These are phyloP conservation scores for Nannizziopsis barbatae DNA, from an alignment of 2,329 filamentous ascomycete species.

Conservation along the genomic window DNA sequence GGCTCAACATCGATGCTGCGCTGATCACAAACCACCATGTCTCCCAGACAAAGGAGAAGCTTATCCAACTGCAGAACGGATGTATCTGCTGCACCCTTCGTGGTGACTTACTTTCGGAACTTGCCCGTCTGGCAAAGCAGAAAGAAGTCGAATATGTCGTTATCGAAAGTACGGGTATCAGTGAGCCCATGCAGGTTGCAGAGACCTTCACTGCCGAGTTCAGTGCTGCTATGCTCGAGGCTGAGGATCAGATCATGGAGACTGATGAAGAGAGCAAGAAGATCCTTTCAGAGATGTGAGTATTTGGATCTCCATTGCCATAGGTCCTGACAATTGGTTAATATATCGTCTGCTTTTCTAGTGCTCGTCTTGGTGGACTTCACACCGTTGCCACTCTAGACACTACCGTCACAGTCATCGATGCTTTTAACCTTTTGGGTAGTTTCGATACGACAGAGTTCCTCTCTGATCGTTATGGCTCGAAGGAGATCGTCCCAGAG, in stretches of 20 bases:
- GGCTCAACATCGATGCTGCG: constrained; percentile 55
- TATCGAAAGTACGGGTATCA: constrained; percentile 61
- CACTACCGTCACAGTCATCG: constrained; percentile 47
- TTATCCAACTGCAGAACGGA: constrained; percentile 59
- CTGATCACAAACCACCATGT: constrained; percentile 22
- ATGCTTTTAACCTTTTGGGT: constrained; percentile 60
- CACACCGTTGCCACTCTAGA: constrained; percentile 56
- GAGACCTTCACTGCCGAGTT: constrained; percentile 57
- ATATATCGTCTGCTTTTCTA: constrained; percentile 18
- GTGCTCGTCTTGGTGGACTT: constrained; percentile 50
- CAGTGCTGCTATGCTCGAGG: constrained; percentile 38
- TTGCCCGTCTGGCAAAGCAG: constrained; percentile 34
- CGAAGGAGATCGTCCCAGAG: constrained; percentile 51
- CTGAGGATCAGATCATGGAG: constrained; percentile 38
- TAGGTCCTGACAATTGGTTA: neutral
- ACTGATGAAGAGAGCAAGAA: constrained; percentile 36
- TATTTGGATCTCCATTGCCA: constrained; percentile 14
- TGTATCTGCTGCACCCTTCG: constrained; percentile 68
- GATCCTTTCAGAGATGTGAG: constrained; percentile 39
- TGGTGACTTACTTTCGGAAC: constrained; percentile 58
- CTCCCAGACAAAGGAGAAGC: constrained; percentile 50
- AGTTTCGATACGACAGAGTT: constrained; percentile 62
- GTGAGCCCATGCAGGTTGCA: constrained; percentile 61
- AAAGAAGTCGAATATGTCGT: constrained; percentile 59
- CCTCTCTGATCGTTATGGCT: constrained; percentile 49